Conservation (phyloP, 1,284 basidiomycete genomes). For the Ganoderma meredithae region DNA sequence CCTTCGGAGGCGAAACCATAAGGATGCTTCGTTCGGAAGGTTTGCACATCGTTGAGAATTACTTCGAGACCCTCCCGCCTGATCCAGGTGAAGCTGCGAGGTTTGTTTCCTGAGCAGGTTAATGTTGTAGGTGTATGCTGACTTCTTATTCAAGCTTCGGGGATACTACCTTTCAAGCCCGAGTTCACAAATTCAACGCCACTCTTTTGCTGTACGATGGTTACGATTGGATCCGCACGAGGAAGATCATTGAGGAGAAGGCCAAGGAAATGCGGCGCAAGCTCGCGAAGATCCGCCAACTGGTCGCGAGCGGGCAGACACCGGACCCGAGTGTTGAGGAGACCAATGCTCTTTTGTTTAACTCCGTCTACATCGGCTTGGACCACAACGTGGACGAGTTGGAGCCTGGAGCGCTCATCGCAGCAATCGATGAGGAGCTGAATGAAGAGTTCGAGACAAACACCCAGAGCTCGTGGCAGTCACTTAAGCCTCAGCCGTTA, state of each 20-base stretch:
- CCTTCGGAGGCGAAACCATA: slow-evolving; percentile 85
- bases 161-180: slow-evolving; percentile 59
- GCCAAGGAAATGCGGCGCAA: slow-evolving; percentile 87
- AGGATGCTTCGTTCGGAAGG: slow-evolving; percentile 70
- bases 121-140: slow-evolving; percentile 18
- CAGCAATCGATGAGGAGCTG: slow-evolving; percentile 91
- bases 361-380: slow-evolving; percentile 91
- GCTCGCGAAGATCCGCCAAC: slow-evolving; percentile 90
- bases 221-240: slow-evolving; percentile 92
- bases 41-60: slow-evolving; percentile 71
- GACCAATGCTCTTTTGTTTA: slow-evolving; percentile 84
- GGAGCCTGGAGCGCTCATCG: slow-evolving; percentile 81
- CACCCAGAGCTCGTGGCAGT: slow-evolving; percentile 89
- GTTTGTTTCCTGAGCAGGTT: slow-evolving; percentile 46
- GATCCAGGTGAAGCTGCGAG: slow-evolving; percentile 54
- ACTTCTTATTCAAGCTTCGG: slow-evolving; percentile 46
- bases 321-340: slow-evolving; percentile 86
- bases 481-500: slow-evolving; percentile 58
- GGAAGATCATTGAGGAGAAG: slow-evolving; percentile 88
- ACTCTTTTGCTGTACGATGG: slow-evolving; percentile 86
- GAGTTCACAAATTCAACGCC: slow-evolving; percentile 68
- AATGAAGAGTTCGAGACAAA: slow-evolving; percentile 75
- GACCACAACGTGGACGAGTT: slow-evolving; percentile 75
- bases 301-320: slow-evolving; percentile 91
- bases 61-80: slow-evolving; percentile 73